Conservation (phyloP, 1,284 basidiomycete species). For the Rhodofomes roseus region DNA sequence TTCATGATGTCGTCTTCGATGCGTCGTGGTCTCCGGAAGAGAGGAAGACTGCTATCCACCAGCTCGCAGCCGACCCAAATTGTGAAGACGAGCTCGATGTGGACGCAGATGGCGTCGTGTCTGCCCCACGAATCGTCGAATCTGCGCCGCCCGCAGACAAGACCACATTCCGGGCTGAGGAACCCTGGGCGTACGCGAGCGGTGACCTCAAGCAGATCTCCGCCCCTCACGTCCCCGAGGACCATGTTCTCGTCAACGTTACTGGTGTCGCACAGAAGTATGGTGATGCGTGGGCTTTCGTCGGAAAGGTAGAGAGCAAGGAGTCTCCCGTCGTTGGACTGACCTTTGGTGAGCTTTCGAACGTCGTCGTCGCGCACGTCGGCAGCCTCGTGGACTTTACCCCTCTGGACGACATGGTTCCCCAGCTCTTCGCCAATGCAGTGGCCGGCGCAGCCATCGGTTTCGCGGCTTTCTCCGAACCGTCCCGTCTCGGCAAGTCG, state of each 20-base stretch:
- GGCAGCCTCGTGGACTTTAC: constrained; percentile 1
- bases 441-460: constrained; percentile 10
- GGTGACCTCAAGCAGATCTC: constrained; percentile 3
- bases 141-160: background rate
- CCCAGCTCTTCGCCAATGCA: background rate
- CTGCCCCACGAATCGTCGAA: constrained; percentile 6
- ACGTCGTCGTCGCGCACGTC: constrained; percentile 8
- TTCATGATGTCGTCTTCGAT: constrained; percentile 14
- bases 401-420: constrained; percentile 2
- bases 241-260: constrained; percentile 9
- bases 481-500: constrained; percentile 7
- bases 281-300: constrained; percentile 8
- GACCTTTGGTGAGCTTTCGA: constrained; percentile 6
- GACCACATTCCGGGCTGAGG: background rate
- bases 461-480: constrained; percentile 6
- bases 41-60: background rate
- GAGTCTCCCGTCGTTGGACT: constrained; percentile 10
- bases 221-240: background rate
- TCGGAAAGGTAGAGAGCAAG: constrained; percentile 5
- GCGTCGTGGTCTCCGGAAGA: background rate
- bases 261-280: background rate
- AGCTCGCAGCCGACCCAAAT: background rate
- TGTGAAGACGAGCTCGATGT: constrained; percentile 11
- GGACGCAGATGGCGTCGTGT: constrained; percentile 7
- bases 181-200: constrained; percentile 9